Conservation (phyloP, 768 basidiomycete genomes). For the Rhodosporidiobolus odoratus region DNA sequence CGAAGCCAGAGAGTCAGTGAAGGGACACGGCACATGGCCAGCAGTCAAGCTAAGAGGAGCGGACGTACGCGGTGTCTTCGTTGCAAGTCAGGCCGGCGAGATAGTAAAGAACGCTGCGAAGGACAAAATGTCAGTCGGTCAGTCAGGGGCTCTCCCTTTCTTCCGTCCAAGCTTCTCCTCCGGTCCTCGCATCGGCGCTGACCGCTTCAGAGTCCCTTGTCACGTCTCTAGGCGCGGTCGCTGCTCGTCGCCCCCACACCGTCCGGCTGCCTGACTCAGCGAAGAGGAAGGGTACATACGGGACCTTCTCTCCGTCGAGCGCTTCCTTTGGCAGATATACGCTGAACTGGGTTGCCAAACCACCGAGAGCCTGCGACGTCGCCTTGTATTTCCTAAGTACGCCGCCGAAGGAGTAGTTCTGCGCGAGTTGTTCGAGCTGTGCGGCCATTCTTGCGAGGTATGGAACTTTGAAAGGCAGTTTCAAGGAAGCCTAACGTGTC, state of each 20-base stretch:
- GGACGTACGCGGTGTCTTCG: constrained; percentile 79
- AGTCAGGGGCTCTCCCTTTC: no score
- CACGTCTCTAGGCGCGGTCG: no score
- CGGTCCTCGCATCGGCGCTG: no score
- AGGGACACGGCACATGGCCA: no score
- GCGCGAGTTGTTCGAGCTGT: constrained; percentile 61
- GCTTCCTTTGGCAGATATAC: constrained; percentile 73
- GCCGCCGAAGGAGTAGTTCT: constrained; percentile 75
- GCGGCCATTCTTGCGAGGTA: background rate
- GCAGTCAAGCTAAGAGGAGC: background rate
- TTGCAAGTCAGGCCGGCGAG: constrained; percentile 80
- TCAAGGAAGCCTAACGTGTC: background rate
- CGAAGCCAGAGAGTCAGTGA: no score
- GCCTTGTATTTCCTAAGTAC: constrained; percentile 74
- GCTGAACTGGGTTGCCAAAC: constrained; percentile 66
- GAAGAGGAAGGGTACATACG: constrained; percentile 1
- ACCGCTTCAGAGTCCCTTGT: no score
- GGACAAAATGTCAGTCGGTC: no score
- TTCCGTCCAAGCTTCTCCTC: no score
- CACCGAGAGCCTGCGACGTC: constrained; percentile 54
- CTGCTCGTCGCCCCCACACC: background rate
- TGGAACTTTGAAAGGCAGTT: background rate
- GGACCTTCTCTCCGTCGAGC: constrained; percentile 48
- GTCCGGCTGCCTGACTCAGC: background rate
- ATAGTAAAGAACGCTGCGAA: constrained; percentile 62